Base-by-base conservation (phyloP, 441 rosid genomes). In the Erodium moschatum region DNA sequence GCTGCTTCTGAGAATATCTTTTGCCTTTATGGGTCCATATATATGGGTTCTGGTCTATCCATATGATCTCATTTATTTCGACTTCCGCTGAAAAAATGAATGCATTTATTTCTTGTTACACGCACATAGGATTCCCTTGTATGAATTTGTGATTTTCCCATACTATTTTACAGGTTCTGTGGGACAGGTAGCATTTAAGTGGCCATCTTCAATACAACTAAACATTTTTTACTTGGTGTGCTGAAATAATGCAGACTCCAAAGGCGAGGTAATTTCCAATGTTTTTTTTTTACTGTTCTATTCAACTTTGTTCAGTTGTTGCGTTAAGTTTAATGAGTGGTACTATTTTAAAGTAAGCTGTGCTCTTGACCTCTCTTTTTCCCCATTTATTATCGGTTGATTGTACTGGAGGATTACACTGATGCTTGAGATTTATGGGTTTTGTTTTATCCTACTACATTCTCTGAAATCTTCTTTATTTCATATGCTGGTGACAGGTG, bases 21-120 rank as follows among this genome's bases (percentile, higher is more conserved):
- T 56, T 19, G 24, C 27, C 20, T 56, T 56, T 16, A 16, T 19
- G 62, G 62, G 38, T 56, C 62, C 62, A 56, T 56, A 56, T 11
- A 42, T 9, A 56, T 20, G 62, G 62, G 62, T 20, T 56, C 62
- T 56, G 62, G 11, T 27, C 62, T 16, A 56, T 56, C 62, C 62
- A 56, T 56, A 56, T 56, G 62, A 56, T 56, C 6, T 56, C 62
- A 56, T 56, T 56, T 56, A 56, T 15, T 56, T 56, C 27, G 62
- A 56, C 1, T 56, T 19, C 62, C 5, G 24, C 27, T 56, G 62
- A 42, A 56, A 56, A 56, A 56, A 56, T 18, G 62, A 56, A 20
- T 27, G 70, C 74, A 84, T 85, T 88, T 73, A 83, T 80, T 73
- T 70, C 69, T 62, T 62, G 33, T 62, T 62, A 62, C 33, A 62